Conservation (phyloP, 2,329 filamentous ascomycete genomes). For the Myriosclerotinia curreyana region DNA sequence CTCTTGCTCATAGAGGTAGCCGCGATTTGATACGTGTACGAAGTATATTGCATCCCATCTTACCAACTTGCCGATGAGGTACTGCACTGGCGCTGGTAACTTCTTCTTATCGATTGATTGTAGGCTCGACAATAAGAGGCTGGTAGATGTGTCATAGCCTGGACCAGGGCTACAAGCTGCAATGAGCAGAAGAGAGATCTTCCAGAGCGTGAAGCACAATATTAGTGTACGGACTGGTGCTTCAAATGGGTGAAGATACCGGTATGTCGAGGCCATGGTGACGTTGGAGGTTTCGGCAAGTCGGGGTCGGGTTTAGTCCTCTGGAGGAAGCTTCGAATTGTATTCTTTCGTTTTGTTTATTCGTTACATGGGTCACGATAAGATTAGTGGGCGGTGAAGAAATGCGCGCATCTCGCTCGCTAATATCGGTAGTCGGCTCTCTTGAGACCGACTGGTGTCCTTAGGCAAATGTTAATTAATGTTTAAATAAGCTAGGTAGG, state of each 20-base stretch:
- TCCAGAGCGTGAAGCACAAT: constrained; percentile 60
- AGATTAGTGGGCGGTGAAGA: constrained; percentile 18
- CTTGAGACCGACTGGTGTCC: too few species aligned
- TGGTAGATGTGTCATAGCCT: constrained; percentile 75
- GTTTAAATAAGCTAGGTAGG: too few species aligned
- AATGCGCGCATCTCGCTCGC: not conserved
- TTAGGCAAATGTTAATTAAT: too few species aligned
- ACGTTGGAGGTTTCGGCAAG: constrained; percentile 18
- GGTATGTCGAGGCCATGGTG: constrained; percentile 2
- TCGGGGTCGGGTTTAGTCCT: constrained; percentile 8
- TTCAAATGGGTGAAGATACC: constrained; percentile 22
- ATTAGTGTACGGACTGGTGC: constrained; percentile 31
- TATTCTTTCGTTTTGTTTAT: constrained; percentile 6
- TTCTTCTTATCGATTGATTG: constrained; percentile 27
- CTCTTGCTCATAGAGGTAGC: constrained; percentile 75
- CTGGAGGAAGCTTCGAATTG: constrained; percentile 17
- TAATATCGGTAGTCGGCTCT: too few species aligned
- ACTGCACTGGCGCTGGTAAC: constrained; percentile 27
- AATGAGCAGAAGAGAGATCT: constrained; percentile 61
- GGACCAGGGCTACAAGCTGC: constrained; percentile 55
- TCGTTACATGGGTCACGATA: constrained; percentile 13
- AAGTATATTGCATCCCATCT: constrained; percentile 85
- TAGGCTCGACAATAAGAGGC: constrained; percentile 45
- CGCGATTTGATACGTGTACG: constrained; percentile 57
- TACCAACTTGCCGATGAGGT: constrained; percentile 50